Evolutionary conservation across 1,284 basidiomycete genomes (phyloP), one percentile per base, ranked within the genome.

Genomic region (Cutaneotrichosporon curvatum): DNA sequence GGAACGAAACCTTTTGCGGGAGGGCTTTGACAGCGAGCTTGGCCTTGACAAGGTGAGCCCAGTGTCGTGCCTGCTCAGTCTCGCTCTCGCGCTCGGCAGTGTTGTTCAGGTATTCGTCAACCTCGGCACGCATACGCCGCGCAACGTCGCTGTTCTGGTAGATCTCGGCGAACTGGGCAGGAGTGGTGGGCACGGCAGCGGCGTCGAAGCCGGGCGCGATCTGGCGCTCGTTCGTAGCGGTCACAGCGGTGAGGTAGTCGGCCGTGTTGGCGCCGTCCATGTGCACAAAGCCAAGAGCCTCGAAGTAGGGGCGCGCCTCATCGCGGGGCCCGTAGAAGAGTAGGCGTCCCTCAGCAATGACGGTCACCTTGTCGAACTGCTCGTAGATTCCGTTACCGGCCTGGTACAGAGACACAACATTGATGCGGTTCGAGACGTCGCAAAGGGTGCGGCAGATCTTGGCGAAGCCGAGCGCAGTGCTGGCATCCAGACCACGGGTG

Each of bases 401-500:
- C 42, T 92, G 88, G 65, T 91, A 89, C 75, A 90, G 70, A 10
- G 83, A 80, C 21, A 87, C 82, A 60, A 91, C 82, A 16, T 82
- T 85, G 14, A 86, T 83, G 61, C 82, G 81, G 6, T 80, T 79
- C 9, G 83, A 74, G 16, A 89, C 70, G 62, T 91, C 85, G 6
- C 86, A 85, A 76, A 85, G 80, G 14, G 84, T 74, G 18, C 87
- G 78, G 54, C 92, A 71, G 49, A 79, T 78, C 67, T 81, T 82
- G 52, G 76, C 79, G 55, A 83, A 89, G 63, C 87, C 84, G 31
- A 91, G 75, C 0, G 89, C 87, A 21, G 87, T 91, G 21, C 82
- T 82, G 2, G 88, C 85, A 59, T 94, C 89, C 35, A 95, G 77
- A 51, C 90, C 65, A 23, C 65, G 52, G 3, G 67, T 68, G 3